Evolutionary conservation across 208 protist genomes (phyloP).

Genomic region (Crithidia expoeki): DNA sequence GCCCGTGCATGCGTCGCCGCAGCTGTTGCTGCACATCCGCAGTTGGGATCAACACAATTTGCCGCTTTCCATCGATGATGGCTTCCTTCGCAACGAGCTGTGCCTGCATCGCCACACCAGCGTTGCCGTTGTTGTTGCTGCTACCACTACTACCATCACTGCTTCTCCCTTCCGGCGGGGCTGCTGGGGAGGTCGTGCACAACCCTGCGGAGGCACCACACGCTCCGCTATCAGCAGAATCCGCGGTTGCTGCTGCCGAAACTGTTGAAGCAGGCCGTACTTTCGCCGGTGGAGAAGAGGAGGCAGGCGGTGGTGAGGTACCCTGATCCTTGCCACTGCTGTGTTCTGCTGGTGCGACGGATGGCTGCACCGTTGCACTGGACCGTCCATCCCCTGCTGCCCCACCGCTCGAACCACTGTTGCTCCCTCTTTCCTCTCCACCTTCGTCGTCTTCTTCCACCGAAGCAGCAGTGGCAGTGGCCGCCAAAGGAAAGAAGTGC

Average conservation of each 20-base stretch:
- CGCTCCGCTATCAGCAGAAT: no score
- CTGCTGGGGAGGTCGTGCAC: background rate
- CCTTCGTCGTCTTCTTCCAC: slow-evolving; percentile 1
- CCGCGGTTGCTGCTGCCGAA: background rate
- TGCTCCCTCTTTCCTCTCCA: background rate
- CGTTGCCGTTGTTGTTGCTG: slow-evolving; percentile 10
- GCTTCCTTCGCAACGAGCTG: slow-evolving; percentile 54
- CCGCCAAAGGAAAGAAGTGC: slow-evolving; percentile 41
- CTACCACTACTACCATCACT: background rate
- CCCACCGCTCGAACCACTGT: no score
- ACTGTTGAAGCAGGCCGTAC: background rate
- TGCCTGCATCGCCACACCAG: slow-evolving; percentile 19
- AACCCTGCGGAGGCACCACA: background rate
- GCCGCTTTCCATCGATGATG: slow-evolving; percentile 53
- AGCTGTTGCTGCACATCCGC: slow-evolving; percentile 53
- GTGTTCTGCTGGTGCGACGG: background rate
- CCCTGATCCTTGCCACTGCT: background rate
- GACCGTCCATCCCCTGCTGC: background rate
- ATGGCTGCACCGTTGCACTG: slow-evolving; percentile 6
- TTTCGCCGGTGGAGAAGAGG: background rate
- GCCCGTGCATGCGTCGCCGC: slow-evolving; percentile 32
- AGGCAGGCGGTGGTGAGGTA: background rate
- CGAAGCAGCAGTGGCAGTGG: background rate
- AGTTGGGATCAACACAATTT: slow-evolving; percentile 64
- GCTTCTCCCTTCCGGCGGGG: no score